Conservation (phyloP, 208 protist species). For the Leishmania lainsoni region DNA sequence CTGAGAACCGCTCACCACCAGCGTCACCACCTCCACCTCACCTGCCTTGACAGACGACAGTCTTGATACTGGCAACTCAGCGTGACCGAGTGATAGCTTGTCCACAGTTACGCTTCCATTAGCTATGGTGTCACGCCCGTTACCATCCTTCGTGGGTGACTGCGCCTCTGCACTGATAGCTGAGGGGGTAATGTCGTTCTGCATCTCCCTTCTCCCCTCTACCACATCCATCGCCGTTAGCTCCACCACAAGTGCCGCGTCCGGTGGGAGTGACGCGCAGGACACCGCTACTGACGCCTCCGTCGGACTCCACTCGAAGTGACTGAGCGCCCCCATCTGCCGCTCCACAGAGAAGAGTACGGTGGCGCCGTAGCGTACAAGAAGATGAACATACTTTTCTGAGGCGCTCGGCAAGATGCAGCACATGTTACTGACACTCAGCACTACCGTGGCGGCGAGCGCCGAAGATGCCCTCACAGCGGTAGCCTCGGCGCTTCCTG, state of each 20-base stretch:
- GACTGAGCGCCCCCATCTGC: conserved; percentile 27
- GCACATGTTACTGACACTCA: conserved; percentile 66
- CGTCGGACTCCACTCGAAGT: conserved; percentile 51
- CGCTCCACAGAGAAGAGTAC: conserved; percentile 52
- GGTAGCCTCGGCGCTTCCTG: background rate
- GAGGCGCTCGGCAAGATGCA: conserved; percentile 37
- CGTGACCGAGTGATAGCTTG: conserved; percentile 9
- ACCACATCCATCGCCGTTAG: conserved; percentile 32
- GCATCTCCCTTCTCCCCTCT: conserved; percentile 6
- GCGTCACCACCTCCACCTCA: conserved; percentile 25
- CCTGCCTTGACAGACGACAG: conserved; percentile 8
- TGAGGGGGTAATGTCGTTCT: background rate
- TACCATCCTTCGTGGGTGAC: background rate
- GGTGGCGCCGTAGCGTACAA: conserved; percentile 36
- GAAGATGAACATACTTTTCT: conserved; percentile 49
- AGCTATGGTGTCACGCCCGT: background rate
- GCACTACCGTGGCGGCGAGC: conserved; percentile 34
- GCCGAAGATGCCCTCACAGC: background rate
- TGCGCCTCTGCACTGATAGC: background rate
- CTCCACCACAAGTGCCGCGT: conserved; percentile 21
- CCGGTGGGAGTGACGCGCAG: background rate
- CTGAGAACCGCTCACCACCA: background rate
- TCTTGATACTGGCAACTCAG: conserved; percentile 16
- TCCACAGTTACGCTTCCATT: background rate
- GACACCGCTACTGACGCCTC: conserved; percentile 45